Base-by-base conservation (phyloP, 768 basidiomycete genomes). In the Auricularia sp. region DNA sequence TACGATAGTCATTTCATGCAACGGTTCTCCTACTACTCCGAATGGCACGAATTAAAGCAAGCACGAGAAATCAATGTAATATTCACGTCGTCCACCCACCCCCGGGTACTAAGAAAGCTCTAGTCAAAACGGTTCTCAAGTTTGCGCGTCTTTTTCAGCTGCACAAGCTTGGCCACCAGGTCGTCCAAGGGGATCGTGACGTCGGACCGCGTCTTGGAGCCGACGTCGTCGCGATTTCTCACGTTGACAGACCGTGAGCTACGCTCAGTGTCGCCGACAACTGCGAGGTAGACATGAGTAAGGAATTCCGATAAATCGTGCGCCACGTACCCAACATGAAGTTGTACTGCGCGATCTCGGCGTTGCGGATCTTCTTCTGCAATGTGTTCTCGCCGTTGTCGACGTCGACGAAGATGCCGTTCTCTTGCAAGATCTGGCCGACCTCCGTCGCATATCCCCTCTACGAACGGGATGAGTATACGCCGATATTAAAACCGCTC, bases 321-420 rank as follows among this genome's bases (percentile, higher is more conserved):
- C 24, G 24, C 24, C 1, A 24, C 24, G 24, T 24, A 97, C 95
- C 94, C 68, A 98, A 82, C 70, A 98, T 93, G 74, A 97, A 98
- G 77, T 98, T 98, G 78, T 96, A 97, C 75, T 98, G 96, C 37
- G 94, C 92, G 68, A 96, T 85, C 78, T 99, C 95, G 24, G 92
- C 95, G 73, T 98, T 98, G 35, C 95, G 84, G 71, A 99, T 92
- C 82, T 98, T 98, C 85, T 98, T 98, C 66, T 85, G 89, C 34
- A 98, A 83, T 0, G 97, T 98, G 71, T 97, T 89, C 51, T 89
- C 86, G 42, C 90, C 87, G 68, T 95, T 88, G 75, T 98, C 97
- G 18, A 92, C 93, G 70, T 98, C 97, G 56, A 90, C 89, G 72
- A 84, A 98, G 61, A 99, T 76, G 1, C 92, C 93, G 3, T 83